Evolutionary conservation across 129 eudicot species (phyloP).

Genomic region (Artemisia tridentata): DNA sequence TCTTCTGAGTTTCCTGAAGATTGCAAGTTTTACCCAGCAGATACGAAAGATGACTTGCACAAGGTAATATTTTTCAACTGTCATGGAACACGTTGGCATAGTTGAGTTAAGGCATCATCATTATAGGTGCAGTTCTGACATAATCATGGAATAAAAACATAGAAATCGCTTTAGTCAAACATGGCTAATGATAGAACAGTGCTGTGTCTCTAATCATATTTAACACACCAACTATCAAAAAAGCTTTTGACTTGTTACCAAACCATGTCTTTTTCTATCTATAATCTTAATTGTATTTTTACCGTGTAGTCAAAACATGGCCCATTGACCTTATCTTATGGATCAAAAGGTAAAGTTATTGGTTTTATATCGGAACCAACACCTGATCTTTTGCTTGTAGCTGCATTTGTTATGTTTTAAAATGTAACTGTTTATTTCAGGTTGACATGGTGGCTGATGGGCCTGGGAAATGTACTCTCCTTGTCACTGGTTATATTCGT

Average conservation of each 20-base stretch:
- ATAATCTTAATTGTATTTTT: too few relatives aligned
- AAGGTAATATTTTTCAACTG: slow-evolving; percentile 45
- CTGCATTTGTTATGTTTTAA: not conserved
- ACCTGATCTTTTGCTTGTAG: too few relatives aligned
- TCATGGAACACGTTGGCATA: not conserved
- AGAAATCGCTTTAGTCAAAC: too few relatives aligned
- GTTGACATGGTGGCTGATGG: slow-evolving; percentile 58
- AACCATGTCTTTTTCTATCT: too few relatives aligned
- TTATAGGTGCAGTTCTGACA: not conserved
- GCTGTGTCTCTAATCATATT: too few relatives aligned
- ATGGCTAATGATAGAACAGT: too few relatives aligned
- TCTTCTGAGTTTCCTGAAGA: slow-evolving; percentile 89
- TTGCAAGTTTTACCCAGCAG: slow-evolving; percentile 86
- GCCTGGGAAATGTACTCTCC: slow-evolving; percentile 64
- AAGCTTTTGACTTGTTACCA: too few relatives aligned
- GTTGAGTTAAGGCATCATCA: not conserved
- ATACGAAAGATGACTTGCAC: slow-evolving; percentile 81
- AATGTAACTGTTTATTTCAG: slow-evolving; percentile 27
- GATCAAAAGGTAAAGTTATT: slow-evolving; percentile 62
- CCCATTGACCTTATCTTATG: slow-evolving; percentile 83
- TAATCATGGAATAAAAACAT: too few relatives aligned
- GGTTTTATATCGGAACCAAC: not conserved
- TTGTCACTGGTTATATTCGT: slow-evolving; percentile 83
- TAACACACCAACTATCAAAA: too few relatives aligned
- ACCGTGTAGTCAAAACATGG: too few relatives aligned